phyloP scores from a whole-genome alignment of 768 basidiomycete genomes.

The Gymnopilus dilepis region DNA sequence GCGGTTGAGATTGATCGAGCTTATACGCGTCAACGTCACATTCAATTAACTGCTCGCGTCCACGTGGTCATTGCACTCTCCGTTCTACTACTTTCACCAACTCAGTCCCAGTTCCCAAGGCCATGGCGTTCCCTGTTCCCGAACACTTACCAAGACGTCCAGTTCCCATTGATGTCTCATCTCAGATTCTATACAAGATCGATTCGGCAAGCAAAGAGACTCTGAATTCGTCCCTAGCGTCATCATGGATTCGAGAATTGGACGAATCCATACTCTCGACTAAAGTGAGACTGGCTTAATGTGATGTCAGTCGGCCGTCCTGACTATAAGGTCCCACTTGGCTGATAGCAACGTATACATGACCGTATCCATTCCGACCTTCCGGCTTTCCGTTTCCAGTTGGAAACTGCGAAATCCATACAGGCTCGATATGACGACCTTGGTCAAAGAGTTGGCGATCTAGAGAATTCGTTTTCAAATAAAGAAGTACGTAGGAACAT shows the following conservation, averaged over 20 bases:
- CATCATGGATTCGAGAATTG: slow-evolving; percentile 75
- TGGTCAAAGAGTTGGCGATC: slow-evolving; percentile 53
- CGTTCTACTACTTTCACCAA: slow-evolving; percentile 13
- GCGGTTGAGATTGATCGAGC: not conserved
- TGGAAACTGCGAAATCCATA: slow-evolving; percentile 65
- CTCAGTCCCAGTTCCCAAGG: not conserved
- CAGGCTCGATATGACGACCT: slow-evolving; percentile 63
- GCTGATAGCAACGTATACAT: slow-evolving; percentile 65
- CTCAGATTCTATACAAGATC: slow-evolving; percentile 71
- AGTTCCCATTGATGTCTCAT: slow-evolving; percentile 67
- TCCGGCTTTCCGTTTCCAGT: slow-evolving; percentile 66
- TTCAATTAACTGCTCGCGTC: slow-evolving; percentile 22
- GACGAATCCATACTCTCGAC: slow-evolving; percentile 72
- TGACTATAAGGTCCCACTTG: slow-evolving; percentile 7
- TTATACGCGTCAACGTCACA: slow-evolving; percentile 2
- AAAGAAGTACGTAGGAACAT: slow-evolving; percentile 52
- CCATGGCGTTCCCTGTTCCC: slow-evolving; percentile 79
- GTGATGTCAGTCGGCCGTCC: not conserved
- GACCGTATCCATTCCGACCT: slow-evolving; percentile 72
- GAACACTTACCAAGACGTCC: slow-evolving; percentile 73
- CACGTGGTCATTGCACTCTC: slow-evolving; percentile 29
- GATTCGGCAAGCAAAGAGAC: slow-evolving; percentile 63
- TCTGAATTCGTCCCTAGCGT: slow-evolving; percentile 62
- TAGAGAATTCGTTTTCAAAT: slow-evolving; percentile 58
- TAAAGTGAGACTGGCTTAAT: slow-evolving; percentile 54